phyloP scores from a whole-genome alignment of 2,329 filamentous ascomycete species.

The Pseudonectria buxi region DNA sequence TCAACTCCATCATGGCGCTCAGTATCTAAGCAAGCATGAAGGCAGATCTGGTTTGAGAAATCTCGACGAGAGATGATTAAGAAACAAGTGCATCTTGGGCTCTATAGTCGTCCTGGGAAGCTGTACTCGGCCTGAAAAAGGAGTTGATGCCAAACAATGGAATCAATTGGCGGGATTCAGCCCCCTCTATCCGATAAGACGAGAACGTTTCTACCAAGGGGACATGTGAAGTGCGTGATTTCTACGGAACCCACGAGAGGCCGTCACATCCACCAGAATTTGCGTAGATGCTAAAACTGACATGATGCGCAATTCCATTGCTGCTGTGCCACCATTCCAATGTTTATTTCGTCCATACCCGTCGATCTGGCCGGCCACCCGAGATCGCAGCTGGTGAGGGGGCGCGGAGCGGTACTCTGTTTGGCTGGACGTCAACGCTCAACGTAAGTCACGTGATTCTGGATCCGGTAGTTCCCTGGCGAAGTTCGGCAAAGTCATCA shows the following conservation, averaged over 20 bases:
- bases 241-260: too few relatives aligned
- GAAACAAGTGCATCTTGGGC: conserved; percentile 19
- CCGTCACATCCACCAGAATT: too few relatives aligned
- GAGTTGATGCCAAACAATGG: conserved; percentile 22
- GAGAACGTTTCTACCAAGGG: too few relatives aligned
- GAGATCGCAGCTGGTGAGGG: conserved; percentile 8
- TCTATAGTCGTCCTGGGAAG: conserved; percentile 25
- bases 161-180: conserved; percentile 19
- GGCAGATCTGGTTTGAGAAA: conserved; percentile 12
- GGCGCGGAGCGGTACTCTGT: conserved; percentile 14
- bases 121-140: conserved; percentile 15
- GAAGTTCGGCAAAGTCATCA: conserved; percentile 41
- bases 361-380: background rate
- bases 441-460: conserved; percentile 26
- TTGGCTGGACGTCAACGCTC: conserved; percentile 4
- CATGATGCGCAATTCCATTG: background rate
- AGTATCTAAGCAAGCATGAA: conserved; percentile 57
- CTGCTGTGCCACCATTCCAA: background rate
- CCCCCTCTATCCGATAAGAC: conserved; percentile 11
- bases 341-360: background rate
- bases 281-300: too few relatives aligned
- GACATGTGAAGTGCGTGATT: too few relatives aligned
- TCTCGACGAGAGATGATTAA: conserved; percentile 18
- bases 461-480: conserved; percentile 26
- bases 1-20: conserved; percentile 99